Percentiles rank a stretch among this genome's conserved stretches.
Evolutionary conservation across 73 alveolate genomes (phyloP).

Genomic region (Stentor roeselii): DNA sequence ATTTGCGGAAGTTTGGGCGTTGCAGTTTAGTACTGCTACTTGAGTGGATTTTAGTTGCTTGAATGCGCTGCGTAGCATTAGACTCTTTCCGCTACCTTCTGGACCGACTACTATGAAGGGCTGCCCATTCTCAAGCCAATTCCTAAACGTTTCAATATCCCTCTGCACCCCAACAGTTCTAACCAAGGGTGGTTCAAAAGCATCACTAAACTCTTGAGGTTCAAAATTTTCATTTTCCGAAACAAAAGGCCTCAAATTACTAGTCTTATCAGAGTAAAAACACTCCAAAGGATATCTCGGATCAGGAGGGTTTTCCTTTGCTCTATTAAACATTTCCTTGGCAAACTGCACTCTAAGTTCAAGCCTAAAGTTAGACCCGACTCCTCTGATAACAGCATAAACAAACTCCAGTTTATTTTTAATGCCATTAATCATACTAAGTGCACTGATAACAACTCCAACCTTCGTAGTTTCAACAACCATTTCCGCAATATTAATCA

Average conservation of each 20-base stretch:
- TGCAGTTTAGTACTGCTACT: constrained; percentile 77
- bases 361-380: constrained; percentile 89
- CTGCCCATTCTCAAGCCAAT: constrained; percentile 91
- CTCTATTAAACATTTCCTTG: constrained; percentile 43
- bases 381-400: constrained; percentile 87
- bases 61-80: constrained; percentile 87
- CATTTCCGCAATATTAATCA: constrained; percentile 43
- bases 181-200: constrained; percentile 86
- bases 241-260: constrained; percentile 53
- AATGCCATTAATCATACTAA: constrained; percentile 68
- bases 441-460: constrained; percentile 91
- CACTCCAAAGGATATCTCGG: constrained; percentile 66
- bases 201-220: constrained; percentile 59
- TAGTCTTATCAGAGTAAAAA: constrained; percentile 57
- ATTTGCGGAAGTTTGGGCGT: constrained; percentile 62
- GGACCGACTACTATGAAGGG: constrained; percentile 99
- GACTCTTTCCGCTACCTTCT: constrained; percentile 99
- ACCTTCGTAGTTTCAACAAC: constrained; percentile 93
- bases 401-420: constrained; percentile 81
- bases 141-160: constrained; percentile 46
- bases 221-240: constrained; percentile 44
- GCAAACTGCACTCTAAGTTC: constrained; percentile 68
- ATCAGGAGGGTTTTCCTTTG: constrained; percentile 60
- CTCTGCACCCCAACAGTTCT: constrained; percentile 82
- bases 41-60: constrained; percentile 83